Base-by-base conservation (phyloP, 306 rosid genomes). In the Geum urbanum region DNA sequence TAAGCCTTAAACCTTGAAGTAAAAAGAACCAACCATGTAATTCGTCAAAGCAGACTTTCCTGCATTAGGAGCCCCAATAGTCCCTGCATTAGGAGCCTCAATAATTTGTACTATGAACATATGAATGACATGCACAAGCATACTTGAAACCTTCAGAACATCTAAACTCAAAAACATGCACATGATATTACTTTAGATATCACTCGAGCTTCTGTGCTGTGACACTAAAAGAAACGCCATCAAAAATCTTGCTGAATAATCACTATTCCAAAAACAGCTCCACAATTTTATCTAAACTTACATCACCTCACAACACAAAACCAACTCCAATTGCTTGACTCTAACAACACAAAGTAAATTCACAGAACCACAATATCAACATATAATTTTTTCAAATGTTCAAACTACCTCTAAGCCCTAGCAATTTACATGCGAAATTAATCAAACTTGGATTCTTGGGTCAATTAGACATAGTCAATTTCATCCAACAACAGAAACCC, bases 1-100 rank as follows among this genome's bases (percentile, higher is more conserved):
- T 27, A 22, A 72, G 53, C 1, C 39, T 27, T 18, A 56, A 72
- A 35, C 49, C 19, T 8, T 16, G 2, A n/a, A 46, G 48, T 8
- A 10, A 14, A 64, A 72, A 24, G n/a, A 67, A 68, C 76, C 18
- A 78, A 92, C 98, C 98, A 92, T 80, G 50, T 20, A 86, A 77
- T 92, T 92, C 9, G 97, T 90, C n/a, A 92, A 85, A 0, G 97
- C 90, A 49, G 97, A 92, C 74, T 92, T 92, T 50, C 98, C 98
- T 19, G 97, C 98, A 77, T 92, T 92, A 14, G 98, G 98, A 1
- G 97, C 98, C 19, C 98, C 97, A 4, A 92, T 85, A 41, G 90
- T 88, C 70, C 98, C 98, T 2, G 90, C 98, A 0, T 91, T 76
- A 75, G 90, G 45, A 2, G 96, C 88, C 57, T 85, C 88, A 7